A percentile compares a stretch with the other conserved stretches of the same genome.
These are phyloP conservation scores for Aphanomyces astaci DNA, from an alignment of 352 stramenopile species.

Conservation along the genomic window DNA sequence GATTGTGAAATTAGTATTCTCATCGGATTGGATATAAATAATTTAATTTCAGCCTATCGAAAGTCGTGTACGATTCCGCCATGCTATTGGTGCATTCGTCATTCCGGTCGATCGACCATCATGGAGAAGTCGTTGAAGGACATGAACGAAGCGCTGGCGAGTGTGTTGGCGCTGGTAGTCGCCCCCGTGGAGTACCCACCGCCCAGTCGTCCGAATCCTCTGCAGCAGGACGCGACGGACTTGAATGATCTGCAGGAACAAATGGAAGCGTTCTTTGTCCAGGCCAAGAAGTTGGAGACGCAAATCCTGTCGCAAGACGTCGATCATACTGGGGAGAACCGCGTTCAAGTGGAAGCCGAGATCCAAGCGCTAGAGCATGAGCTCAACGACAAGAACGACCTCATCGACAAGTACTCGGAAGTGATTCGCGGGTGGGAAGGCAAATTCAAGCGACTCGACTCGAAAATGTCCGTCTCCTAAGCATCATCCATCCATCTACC, in stretches of 20 bases:
- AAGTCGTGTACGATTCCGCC: too few relatives aligned
- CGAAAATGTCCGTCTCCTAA: constrained; percentile 37
- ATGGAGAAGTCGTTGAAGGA: constrained; percentile 33
- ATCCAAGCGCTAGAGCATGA: constrained; percentile 67
- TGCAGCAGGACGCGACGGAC: constrained; percentile 71
- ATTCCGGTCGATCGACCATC: too few relatives aligned
- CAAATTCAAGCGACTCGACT: constrained; percentile 74
- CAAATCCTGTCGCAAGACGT: constrained; percentile 38
- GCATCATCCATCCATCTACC: not conserved
- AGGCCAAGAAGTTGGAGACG: constrained; percentile 75
- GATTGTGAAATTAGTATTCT: too few relatives aligned
- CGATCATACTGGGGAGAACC: not conserved
- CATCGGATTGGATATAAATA: not conserved
- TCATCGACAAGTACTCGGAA: constrained; percentile 79
- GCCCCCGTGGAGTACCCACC: constrained; percentile 76
- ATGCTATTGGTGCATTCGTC: too few relatives aligned
- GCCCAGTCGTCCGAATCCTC: constrained; percentile 74
- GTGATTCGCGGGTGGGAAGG: constrained; percentile 76
- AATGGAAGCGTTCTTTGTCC: constrained; percentile 69
- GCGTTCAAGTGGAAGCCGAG: constrained; percentile 56
- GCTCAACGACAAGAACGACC: constrained; percentile 72
- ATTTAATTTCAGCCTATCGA: not conserved
- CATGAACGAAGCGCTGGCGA: constrained; percentile 72
- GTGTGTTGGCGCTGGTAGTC: constrained; percentile 64
- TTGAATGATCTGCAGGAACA: constrained; percentile 57